A percentile compares a stretch with the other conserved stretches of the same genome.
These are phyloP conservation scores for Kluyveromyces lactis DNA, from an alignment of 805 yeast species.

Conservation along the genomic window DNA sequence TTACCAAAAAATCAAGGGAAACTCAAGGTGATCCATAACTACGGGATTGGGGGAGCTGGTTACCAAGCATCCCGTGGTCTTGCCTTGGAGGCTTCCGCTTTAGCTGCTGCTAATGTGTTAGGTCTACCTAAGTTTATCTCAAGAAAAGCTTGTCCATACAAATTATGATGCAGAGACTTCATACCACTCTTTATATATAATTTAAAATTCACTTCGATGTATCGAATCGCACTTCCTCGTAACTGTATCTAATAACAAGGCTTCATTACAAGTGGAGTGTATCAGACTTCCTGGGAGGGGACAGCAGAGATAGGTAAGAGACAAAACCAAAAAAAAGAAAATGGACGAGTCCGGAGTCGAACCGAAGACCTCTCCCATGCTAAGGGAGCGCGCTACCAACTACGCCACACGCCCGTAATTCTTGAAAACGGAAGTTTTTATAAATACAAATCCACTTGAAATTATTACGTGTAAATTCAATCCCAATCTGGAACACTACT, in stretches of 20 bases:
- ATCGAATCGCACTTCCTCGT: no score
- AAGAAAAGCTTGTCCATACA: neutral
- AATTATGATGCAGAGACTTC: neutral
- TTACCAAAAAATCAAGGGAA: constrained; percentile 8
- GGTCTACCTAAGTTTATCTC: constrained; percentile 2
- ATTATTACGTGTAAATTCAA: no score
- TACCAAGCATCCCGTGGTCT: constrained; percentile 67
- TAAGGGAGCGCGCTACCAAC: constrained; percentile 74
- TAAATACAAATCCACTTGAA: no score
- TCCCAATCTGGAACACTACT: no score
- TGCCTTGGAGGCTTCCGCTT: constrained; percentile 37
- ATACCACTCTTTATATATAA: no score
- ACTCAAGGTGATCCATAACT: constrained; percentile 44
- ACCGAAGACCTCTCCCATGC: constrained; percentile 73
- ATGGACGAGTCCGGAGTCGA: constrained; percentile 72
- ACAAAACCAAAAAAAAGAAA: neutral
- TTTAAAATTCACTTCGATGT: no score
- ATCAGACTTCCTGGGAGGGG: no score
- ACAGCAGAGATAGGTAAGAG: neutral
- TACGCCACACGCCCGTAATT: constrained; percentile 60
- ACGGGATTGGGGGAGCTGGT: constrained; percentile 73
- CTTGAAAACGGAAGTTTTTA: neutral
- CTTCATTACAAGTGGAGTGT: no score
- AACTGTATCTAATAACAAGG: no score
- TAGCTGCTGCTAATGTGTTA: constrained; percentile 25